Evolutionary conservation across 257 asterid species (phyloP).

Genomic region (Anisodus tanguticus): DNA sequence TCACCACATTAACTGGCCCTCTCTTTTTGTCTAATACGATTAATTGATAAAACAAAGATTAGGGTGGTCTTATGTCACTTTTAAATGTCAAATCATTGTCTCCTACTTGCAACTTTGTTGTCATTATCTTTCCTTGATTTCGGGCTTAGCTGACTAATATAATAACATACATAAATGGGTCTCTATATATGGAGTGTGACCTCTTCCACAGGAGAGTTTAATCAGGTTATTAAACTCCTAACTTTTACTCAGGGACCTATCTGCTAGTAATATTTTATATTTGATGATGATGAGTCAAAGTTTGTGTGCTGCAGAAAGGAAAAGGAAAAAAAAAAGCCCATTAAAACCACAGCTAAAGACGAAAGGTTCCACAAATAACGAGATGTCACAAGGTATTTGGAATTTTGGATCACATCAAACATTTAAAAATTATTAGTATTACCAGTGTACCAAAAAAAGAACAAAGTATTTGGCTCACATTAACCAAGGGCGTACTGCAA

Average conservation of each 20-base stretch:
- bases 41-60: constrained; percentile 32
- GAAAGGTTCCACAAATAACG: too few relatives aligned
- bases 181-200: constrained; percentile 16
- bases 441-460: too few relatives aligned
- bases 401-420: too few relatives aligned
- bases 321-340: constrained; percentile 10
- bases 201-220: background rate
- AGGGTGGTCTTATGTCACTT: constrained; percentile 39
- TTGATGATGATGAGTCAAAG: constrained; percentile 28
- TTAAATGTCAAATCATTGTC: constrained; percentile 58
- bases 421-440: too few relatives aligned
- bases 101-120: constrained; percentile 36
- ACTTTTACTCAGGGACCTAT: constrained; percentile 3
- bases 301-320: constrained; percentile 2
- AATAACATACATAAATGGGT: constrained; percentile 1
- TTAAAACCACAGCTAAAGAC: background rate
- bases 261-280: background rate
- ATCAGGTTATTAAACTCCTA: background rate
- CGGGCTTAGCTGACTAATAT: constrained; percentile 36
- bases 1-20: constrained; percentile 3
- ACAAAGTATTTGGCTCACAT: background rate
- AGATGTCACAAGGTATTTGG: too few relatives aligned
- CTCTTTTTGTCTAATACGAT: background rate
- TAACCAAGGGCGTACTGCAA: background rate
- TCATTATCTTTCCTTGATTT: constrained; percentile 59